Base-by-base conservation (phyloP, 2,329 filamentous ascomycete genomes). In the Plenodomus lindquistii region DNA sequence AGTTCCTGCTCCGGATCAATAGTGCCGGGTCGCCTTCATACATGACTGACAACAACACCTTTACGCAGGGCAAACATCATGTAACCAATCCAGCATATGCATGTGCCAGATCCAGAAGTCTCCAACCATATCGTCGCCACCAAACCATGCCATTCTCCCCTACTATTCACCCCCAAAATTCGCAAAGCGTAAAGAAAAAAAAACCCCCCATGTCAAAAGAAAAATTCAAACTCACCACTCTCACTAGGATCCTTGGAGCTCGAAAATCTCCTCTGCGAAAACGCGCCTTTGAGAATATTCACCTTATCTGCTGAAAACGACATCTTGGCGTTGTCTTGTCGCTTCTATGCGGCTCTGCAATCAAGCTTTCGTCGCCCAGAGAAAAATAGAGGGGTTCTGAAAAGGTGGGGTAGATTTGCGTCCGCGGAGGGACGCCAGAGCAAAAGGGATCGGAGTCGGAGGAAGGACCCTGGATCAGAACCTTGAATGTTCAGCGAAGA, bases 271-370 rank as follows among this genome's bases (percentile, higher is more conserved):
- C 70, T 52, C 42, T 66, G 62, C 8, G 62, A 62, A 44, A 63
- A 62, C 0, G 60, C 57, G 3, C 59, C 57, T 62, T 62, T 70
- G 8, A 70, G 44, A 17, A 65, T 63, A 15, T 63, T 64, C 17
- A 71, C 59, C 54, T 63, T 70, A 41, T 59, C 59, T 10, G 64
- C 69, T 2, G 69, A 72, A 43, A 72, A 72, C 20, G 67, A 70
- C 69, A 72, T 72, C 13, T 31, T 31, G 10, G 27, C 10, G 10
- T 24, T 6, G 5, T 24, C 22, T 24, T 24, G 22, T 24, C 22
- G 27, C 11, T 7, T 8, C 11, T 8, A 31, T 31, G 27, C 27
- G 27, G 27, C 27, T 31, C 27, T 31, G 27, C 27, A 31, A 31
- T 31, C 27, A 31, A 31, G 27, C 27, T 31, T 31, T 31, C 15